phyloP scores from a whole-genome alignment of 768 basidiomycete species.

The Serendipita sp. region DNA sequence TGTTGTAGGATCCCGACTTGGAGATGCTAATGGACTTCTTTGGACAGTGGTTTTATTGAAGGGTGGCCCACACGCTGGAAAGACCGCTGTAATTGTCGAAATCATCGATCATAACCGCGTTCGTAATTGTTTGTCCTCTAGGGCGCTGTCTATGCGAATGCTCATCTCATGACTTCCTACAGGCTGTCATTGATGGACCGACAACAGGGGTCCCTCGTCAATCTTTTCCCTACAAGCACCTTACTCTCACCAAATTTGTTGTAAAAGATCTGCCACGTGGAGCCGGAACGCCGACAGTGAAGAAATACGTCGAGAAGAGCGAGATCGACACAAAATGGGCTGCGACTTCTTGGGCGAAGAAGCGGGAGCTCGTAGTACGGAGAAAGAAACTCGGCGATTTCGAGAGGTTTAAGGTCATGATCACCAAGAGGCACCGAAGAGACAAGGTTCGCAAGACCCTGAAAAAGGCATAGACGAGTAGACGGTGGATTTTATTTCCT shows the following conservation, averaged over 20 bases:
- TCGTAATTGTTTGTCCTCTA: slow-evolving; percentile 18
- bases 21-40: no score
- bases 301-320: slow-evolving; percentile 80
- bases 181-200: slow-evolving; percentile 96
- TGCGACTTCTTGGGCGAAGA: slow-evolving; percentile 75
- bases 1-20: no score
- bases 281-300: slow-evolving; percentile 66
- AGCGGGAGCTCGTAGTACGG: slow-evolving; percentile 55
- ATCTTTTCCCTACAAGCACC: slow-evolving; percentile 77
- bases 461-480: no score
- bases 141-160: no score
- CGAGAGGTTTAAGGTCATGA: slow-evolving; percentile 73
- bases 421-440: slow-evolving; percentile 77
- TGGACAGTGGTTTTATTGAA: slow-evolving; percentile 81
- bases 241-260: slow-evolving; percentile 75
- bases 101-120: slow-evolving; percentile 99
- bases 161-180: not conserved
- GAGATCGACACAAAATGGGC: slow-evolving; percentile 78
- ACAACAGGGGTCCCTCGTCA: slow-evolving; percentile 85
- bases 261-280: slow-evolving; percentile 74
- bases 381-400: slow-evolving; percentile 77
- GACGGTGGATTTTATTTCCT: no score
- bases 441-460: slow-evolving; percentile 54
- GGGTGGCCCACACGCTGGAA: slow-evolving; percentile 67
- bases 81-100: slow-evolving; percentile 89